These are phyloP conservation scores for Tolypocladium paradoxum DNA, from an alignment of 2,329 filamentous ascomycete species.

Conservation along the genomic window DNA sequence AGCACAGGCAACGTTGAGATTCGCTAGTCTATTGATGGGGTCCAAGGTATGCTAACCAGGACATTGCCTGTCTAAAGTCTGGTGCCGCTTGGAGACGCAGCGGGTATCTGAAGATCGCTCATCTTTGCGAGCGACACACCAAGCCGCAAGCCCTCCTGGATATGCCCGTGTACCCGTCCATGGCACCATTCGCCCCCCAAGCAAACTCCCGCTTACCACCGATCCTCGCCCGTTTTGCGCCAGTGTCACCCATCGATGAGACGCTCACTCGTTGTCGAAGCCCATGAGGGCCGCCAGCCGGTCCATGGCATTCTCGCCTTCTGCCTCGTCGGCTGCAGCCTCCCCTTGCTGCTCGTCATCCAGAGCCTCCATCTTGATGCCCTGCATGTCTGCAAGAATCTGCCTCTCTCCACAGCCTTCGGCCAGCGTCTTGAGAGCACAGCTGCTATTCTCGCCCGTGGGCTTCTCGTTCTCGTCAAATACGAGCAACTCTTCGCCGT, in stretches of 20 bases:
- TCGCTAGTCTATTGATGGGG: too few species aligned
- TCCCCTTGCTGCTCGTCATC: neutral
- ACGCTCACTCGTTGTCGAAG: neutral
- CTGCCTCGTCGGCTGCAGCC: neutral
- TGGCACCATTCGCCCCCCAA: neutral
- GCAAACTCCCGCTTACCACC: too few species aligned
- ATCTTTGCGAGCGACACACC: neutral
- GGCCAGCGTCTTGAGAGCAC: too few species aligned
- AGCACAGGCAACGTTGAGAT: too few species aligned
- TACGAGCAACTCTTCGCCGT: neutral
- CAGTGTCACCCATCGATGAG: neutral
- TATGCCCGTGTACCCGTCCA: neutral
- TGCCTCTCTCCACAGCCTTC: neutral
- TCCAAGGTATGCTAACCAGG: too few species aligned
- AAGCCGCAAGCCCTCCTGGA: neutral
- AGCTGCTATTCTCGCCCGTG: neutral
- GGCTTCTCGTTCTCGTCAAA: neutral
- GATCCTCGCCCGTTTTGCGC: too few species aligned
- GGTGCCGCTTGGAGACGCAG: neutral
- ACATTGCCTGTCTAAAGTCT: neutral
- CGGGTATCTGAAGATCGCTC: neutral
- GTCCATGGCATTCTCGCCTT: neutral
- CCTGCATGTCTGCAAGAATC: too few species aligned
- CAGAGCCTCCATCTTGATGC: neutral
- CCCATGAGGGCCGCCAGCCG: slow-evolving; percentile 1